Evolutionary conservation across 2,329 filamentous ascomycete species (phyloP).

Genomic region (Balansia obtecta): DNA sequence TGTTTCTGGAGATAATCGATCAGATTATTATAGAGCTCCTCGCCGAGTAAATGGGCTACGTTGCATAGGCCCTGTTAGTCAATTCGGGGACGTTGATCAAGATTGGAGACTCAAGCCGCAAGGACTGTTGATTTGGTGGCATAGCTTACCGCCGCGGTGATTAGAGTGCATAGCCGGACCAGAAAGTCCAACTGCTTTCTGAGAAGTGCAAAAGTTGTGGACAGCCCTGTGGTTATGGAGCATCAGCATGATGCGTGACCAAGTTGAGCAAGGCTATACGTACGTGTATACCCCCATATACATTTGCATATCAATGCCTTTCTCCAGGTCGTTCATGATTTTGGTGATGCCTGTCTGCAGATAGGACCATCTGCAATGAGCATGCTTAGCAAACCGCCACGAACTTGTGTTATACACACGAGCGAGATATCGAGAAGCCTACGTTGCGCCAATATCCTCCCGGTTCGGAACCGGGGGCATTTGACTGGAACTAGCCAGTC

Average conservation of each 20-base stretch:
- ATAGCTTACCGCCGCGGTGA: constrained; percentile 48
- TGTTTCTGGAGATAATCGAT: constrained; percentile 75
- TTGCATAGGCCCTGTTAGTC: not conserved
- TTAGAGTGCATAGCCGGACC: constrained; percentile 25
- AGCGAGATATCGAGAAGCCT: constrained; percentile 10
- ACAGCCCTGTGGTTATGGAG: constrained; percentile 54
- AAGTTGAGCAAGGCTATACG: constrained; percentile 5
- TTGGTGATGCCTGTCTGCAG: constrained; percentile 77
- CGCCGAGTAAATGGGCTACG: constrained; percentile 80
- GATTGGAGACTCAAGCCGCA: not conserved
- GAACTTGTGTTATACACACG: not conserved
- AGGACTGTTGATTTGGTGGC: not conserved
- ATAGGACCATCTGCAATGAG: constrained; percentile 63
- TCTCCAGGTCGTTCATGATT: constrained; percentile 86
- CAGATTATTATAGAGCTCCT: constrained; percentile 89
- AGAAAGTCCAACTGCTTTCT: constrained; percentile 67
- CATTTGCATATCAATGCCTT: constrained; percentile 88
- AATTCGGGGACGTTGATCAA: not conserved
- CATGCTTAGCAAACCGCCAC: constrained; percentile 12
- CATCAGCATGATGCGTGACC: constrained; percentile 2
- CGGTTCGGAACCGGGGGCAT: constrained; percentile 49
- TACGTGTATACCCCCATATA: constrained; percentile 97
- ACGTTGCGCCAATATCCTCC: constrained; percentile 47
- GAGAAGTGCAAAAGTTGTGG: constrained; percentile 98
- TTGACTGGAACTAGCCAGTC: constrained; percentile 22